Evolutionary conservation across 2,329 filamentous ascomycete genomes (phyloP).

Genomic region (Aspergillus carbonarius): DNA sequence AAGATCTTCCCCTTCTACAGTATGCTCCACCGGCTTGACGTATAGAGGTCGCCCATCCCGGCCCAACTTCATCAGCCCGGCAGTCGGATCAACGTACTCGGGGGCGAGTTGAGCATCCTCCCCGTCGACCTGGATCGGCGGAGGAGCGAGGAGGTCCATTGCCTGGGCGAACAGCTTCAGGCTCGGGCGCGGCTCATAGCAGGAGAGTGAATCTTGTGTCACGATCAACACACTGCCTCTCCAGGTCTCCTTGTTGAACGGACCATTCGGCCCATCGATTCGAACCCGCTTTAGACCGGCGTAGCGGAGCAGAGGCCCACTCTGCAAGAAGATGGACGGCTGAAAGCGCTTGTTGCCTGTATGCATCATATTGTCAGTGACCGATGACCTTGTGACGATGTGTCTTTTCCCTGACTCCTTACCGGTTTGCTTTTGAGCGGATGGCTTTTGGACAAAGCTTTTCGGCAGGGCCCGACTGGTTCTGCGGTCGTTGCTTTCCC

Average conservation of each 20-base stretch:
- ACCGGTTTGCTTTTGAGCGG: slow-evolving; percentile 34
- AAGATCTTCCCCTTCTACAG: slow-evolving; percentile 74
- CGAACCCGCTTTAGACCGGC: slow-evolving; percentile 70
- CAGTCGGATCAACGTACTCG: slow-evolving; percentile 83
- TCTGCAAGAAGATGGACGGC: slow-evolving; percentile 80
- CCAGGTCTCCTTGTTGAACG: slow-evolving; percentile 74
- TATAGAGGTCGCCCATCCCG: slow-evolving; percentile 83
- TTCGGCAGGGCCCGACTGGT: slow-evolving; percentile 46
- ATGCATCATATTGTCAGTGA: slow-evolving; percentile 1
- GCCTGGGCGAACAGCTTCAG: slow-evolving; percentile 85
- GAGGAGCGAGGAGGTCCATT: slow-evolving; percentile 76
- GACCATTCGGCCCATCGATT: slow-evolving; percentile 33
- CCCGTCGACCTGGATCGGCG: slow-evolving; percentile 66
- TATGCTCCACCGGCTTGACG: slow-evolving; percentile 82
- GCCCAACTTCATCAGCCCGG: slow-evolving; percentile 81
- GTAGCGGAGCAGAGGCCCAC: slow-evolving; percentile 86
- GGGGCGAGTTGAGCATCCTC: slow-evolving; percentile 63
- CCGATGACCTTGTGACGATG: background rate
- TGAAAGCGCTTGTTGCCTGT: slow-evolving; percentile 66
- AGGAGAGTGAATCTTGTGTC: slow-evolving; percentile 78
- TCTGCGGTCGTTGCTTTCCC: slow-evolving; percentile 47
- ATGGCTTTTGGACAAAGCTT: slow-evolving; percentile 32
- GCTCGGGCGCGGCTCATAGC: slow-evolving; percentile 73
- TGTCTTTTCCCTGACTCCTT: slow-evolving; percentile 10
- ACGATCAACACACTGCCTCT: slow-evolving; percentile 95